These are phyloP conservation scores for Amphirosellinia nigrospora DNA, from an alignment of 495 filamentous ascomycete species.

Conservation along the genomic window DNA sequence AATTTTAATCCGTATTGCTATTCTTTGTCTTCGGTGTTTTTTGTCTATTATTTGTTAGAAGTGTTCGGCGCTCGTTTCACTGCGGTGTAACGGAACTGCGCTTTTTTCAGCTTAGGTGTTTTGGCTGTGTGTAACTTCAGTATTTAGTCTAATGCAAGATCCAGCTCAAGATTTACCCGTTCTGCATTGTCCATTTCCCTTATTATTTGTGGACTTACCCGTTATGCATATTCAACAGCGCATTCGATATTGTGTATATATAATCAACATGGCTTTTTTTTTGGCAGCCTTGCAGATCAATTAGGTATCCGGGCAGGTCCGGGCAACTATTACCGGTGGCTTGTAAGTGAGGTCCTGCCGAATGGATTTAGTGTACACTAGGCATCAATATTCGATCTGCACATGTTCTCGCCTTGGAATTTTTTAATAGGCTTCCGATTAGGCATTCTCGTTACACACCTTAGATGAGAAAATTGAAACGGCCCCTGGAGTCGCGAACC, in stretches of 20 bases:
- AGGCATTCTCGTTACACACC: not conserved
- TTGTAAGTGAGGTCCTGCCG: not conserved
- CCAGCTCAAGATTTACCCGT: not conserved
- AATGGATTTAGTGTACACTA: slow-evolving; percentile 4
- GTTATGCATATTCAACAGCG: not conserved
- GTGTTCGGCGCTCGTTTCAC: not conserved
- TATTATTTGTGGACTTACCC: not conserved
- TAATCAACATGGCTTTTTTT: not conserved
- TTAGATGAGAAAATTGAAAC: not conserved
- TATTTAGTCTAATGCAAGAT: not conserved
- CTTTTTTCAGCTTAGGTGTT: slow-evolving; percentile 7
- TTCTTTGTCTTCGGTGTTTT: not conserved
- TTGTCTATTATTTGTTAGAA: no score
- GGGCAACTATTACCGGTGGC: not conserved
- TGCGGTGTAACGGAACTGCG: slow-evolving; percentile 12
- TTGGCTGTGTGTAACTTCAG: slow-evolving; percentile 12
- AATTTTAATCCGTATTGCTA: not conserved
- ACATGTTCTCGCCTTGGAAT: not conserved
- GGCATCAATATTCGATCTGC: not conserved
- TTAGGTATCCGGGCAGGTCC: not conserved
- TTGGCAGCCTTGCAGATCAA: not conserved
- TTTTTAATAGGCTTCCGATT: not conserved
- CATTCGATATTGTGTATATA: not conserved
- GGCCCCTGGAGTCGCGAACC: slow-evolving; percentile 4
- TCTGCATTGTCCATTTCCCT: not conserved